Evolutionary conservation across 768 basidiomycete species (phyloP), one percentile per base, ranked within the genome.

Genomic region (Boletus sp.): DNA sequence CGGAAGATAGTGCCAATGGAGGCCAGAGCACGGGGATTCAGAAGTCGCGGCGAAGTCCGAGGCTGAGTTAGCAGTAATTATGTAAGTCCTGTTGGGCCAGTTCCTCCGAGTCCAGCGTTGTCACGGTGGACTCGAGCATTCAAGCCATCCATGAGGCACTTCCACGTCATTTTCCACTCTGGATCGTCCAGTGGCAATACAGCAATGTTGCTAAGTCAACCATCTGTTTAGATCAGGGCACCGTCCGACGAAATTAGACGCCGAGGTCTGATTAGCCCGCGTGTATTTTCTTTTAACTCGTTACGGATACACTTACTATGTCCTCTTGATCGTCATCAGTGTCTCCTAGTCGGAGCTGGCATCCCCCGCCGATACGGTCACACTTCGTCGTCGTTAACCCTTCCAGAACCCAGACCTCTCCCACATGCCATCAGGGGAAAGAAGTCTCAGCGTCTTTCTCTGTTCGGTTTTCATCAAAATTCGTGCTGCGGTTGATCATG

Each of bases 211-310:
- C 24, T 24, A 24, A 3, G 24, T 24, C 3, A 24, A 24, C 24
- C n/a, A n/a, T n/a, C 24, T 24, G 24, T 24, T 24, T 24, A 24
- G 24, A 24, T 24, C 24, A 24, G 24, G 24, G 24, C 24, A 24
- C 24, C 24, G 24, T 24, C 24, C 24, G 24, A 24, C 24, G 24
- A 24, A 1, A 3, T 24, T 42, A 3, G 12, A 17, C 32, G 14
- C 7, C 29, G 5, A 51, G 49, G 56, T 36, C 46, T 45, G 24
- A 39, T 44, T 41, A 48, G 40, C 49, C 61, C 49, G 49, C 24
- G 40, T 58, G 40, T 45, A 7, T 41, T 30, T 46, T 29, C 2
- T 29, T 35, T 44, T 14, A 5, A 18, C 40, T 2, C 10, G 18
- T 18, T 20, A 18, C 11, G 24, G 41, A n/a, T 40, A 10, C n/a